A percentile compares a stretch with the other conserved stretches of the same genome.
These are phyloP conservation scores for Spathaspora passalidarum DNA, from an alignment of 805 yeast genomes.

Conservation along the genomic window DNA sequence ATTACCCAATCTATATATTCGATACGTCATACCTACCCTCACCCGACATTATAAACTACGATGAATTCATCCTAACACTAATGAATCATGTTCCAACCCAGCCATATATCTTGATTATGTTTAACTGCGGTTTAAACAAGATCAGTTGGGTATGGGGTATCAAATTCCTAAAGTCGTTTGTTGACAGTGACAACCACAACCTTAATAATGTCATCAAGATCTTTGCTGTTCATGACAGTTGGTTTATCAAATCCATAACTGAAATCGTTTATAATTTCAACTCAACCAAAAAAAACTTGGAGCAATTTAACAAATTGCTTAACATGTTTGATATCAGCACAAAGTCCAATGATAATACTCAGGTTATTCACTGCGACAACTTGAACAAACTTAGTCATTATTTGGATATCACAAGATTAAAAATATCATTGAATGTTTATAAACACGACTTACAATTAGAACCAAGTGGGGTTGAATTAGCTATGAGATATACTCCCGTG, in stretches of 20 bases:
- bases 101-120: slow-evolving; percentile 66
- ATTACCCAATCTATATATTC: slow-evolving; percentile 72
- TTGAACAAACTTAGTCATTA: slow-evolving; percentile 54
- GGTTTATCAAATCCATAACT: slow-evolving; percentile 78
- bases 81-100: slow-evolving; percentile 56
- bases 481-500: slow-evolving; percentile 18
- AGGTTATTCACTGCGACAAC: slow-evolving; percentile 42
- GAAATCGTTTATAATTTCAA: slow-evolving; percentile 65
- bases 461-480: slow-evolving; percentile 19
- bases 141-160: slow-evolving; percentile 71
- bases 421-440: slow-evolving; percentile 75
- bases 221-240: slow-evolving; percentile 84
- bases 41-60: slow-evolving; percentile 40
- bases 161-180: slow-evolving; percentile 51
- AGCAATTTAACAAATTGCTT: slow-evolving; percentile 23
- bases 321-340: slow-evolving; percentile 19
- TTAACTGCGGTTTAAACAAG: slow-evolving; percentile 76
- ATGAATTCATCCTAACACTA: slow-evolving; percentile 56
- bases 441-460: slow-evolving; percentile 58
- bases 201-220: slow-evolving; percentile 51
- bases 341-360: background rate
- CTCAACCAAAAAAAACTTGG: slow-evolving; percentile 29
- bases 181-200: slow-evolving; percentile 47
- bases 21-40: slow-evolving; percentile 81
- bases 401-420: slow-evolving; percentile 72